These are phyloP conservation scores for Ceratobasidium sp. DNA, from an alignment of 1,284 basidiomycete genomes.

Conservation along the genomic window DNA sequence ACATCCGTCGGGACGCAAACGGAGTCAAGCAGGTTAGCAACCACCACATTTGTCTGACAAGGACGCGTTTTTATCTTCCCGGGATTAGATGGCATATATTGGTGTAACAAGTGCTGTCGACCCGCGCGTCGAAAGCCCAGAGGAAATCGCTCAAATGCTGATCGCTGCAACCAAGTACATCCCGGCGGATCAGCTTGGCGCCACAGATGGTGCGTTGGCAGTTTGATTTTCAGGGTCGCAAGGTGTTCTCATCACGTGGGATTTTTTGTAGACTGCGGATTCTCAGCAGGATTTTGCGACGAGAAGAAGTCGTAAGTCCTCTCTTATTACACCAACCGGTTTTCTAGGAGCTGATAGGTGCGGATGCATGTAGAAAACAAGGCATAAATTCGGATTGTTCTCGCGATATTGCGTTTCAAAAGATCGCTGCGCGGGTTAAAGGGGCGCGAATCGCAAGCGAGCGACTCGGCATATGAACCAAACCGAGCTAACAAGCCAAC, in stretches of 20 bases:
- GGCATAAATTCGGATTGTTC: constrained; percentile 50
- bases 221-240: background rate
- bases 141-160: constrained; percentile 49
- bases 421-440: constrained; percentile 51
- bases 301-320: constrained; percentile 49
- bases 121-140: constrained; percentile 51
- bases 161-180: constrained; percentile 52
- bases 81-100: constrained; percentile 51
- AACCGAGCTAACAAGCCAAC: no score
- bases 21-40: constrained; percentile 49
- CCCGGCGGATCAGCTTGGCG: constrained; percentile 51
- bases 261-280: constrained; percentile 50
- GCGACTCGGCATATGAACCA: constrained; percentile 36
- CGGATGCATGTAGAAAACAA: constrained; percentile 37
- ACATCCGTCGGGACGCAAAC: constrained; percentile 52
- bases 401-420: constrained; percentile 52
- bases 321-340: no score
- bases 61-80: no score
- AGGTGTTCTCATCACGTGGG: constrained; percentile 2
- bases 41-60: no score
- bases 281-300: constrained; percentile 51
- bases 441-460: constrained; percentile 51
- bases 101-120: constrained; percentile 51
- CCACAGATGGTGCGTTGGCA: constrained; percentile 49
- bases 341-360: background rate